Conservation (phyloP, 1,284 basidiomycete species). For the Takashimella tepidaria region DNA sequence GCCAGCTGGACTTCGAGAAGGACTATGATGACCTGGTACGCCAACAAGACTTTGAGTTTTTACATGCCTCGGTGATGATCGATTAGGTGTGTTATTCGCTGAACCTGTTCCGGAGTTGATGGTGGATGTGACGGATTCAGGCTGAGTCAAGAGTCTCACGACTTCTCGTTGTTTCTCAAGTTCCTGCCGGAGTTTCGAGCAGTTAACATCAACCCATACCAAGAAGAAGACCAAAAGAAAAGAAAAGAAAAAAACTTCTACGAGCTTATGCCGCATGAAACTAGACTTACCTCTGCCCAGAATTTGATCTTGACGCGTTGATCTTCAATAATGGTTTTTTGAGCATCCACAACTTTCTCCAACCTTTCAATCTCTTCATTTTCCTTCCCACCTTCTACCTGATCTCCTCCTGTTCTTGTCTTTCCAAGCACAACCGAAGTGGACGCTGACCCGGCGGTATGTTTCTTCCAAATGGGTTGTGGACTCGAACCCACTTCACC, state of each 20-base stretch:
- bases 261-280: neutral
- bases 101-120: neutral
- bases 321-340: constrained; percentile 41
- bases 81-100: neutral
- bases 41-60: neutral
- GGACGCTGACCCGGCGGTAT: neutral
- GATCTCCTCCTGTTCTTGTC: neutral
- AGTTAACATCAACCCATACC: too few relatives aligned
- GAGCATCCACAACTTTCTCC: constrained; percentile 42
- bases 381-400: constrained; percentile 14
- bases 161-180: constrained; percentile 42
- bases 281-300: constrained; percentile 38
- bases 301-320: constrained; percentile 41
- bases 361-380: constrained; percentile 36
- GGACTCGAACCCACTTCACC: too few relatives aligned
- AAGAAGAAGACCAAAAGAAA: too few relatives aligned
- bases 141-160: constrained; percentile 33
- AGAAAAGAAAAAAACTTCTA: neutral
- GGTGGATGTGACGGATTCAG: neutral
- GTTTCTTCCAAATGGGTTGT: neutral
- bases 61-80: neutral
- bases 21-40: constrained; percentile 3
- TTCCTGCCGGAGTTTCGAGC: constrained; percentile 25
- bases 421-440: neutral
- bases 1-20: neutral